These are phyloP conservation scores for Clonostachys rosea DNA, from an alignment of 2,329 filamentous ascomycete genomes.

Conservation along the genomic window DNA sequence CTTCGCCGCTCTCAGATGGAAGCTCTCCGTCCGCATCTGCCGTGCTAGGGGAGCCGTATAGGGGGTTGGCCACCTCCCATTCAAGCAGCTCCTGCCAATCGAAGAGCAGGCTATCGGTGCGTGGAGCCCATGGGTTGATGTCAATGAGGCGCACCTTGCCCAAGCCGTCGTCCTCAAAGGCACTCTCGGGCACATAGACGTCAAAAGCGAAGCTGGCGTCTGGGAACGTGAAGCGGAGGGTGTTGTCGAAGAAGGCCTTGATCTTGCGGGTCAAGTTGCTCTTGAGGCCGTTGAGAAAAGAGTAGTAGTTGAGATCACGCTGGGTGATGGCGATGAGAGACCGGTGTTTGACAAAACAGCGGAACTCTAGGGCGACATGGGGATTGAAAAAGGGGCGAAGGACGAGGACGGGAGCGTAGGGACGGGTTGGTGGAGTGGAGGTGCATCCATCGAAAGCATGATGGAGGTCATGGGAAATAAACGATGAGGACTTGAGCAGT, in stretches of 20 bases:
- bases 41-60: constrained; percentile 39
- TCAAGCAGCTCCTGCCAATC: constrained; percentile 83
- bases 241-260: constrained; percentile 70
- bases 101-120: constrained; percentile 87
- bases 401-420: constrained; percentile 73
- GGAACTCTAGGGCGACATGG: constrained; percentile 89
- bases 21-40: neutral
- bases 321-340: constrained; percentile 80
- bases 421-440: constrained; percentile 25
- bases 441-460: constrained; percentile 78
- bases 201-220: constrained; percentile 87
- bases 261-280: constrained; percentile 65
- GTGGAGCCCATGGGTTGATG: constrained; percentile 88
- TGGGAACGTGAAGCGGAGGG: constrained; percentile 72
- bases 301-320: constrained; percentile 85
- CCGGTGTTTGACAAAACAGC: constrained; percentile 86
- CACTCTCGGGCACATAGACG: constrained; percentile 77
- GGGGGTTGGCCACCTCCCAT: constrained; percentile 56
- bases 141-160: constrained; percentile 82
- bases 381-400: constrained; percentile 84
- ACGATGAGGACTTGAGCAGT: constrained; percentile 89
- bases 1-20: constrained; percentile 30
- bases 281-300: constrained; percentile 66
- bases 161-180: constrained; percentile 50
- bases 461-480: constrained; percentile 89